Conservation (phyloP, 2,329 filamentous ascomycete genomes). For the Reticulascus tulasneorum region DNA sequence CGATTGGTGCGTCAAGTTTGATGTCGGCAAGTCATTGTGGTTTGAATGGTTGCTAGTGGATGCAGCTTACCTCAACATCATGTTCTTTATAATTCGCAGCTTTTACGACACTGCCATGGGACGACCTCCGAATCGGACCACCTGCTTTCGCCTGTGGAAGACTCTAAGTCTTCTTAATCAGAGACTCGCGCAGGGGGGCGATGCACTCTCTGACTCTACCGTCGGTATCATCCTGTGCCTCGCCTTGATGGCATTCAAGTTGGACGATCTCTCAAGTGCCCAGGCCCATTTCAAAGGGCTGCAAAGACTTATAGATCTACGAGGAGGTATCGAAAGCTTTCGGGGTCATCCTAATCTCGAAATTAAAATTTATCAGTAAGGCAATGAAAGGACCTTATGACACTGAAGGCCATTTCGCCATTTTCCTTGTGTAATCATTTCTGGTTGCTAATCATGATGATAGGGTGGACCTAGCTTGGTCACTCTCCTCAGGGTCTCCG, state of each 20-base stretch:
- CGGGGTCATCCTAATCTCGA: slow-evolving; percentile 20
- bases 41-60: slow-evolving; percentile 25
- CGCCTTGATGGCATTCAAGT: slow-evolving; percentile 5
- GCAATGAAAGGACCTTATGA: too few species aligned
- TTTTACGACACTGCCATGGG: slow-evolving; percentile 10
- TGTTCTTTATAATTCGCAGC: slow-evolving; percentile 20
- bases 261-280: slow-evolving; percentile 2
- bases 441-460: too few species aligned
- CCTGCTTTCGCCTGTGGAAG: slow-evolving; percentile 7
- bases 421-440: too few species aligned
- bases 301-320: slow-evolving; percentile 19
- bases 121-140: neutral
- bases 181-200: slow-evolving; percentile 1
- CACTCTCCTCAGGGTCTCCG: slow-evolving; percentile 19
- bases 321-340: slow-evolving; percentile 21
- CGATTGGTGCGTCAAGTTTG: slow-evolving; percentile 22
- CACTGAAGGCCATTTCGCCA: too few species aligned
- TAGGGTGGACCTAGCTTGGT: slow-evolving; percentile 24
- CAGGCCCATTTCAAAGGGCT: slow-evolving; percentile 6
- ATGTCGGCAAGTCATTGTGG: slow-evolving; percentile 18
- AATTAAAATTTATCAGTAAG: slow-evolving; percentile 25
- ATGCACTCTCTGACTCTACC: slow-evolving; percentile 15
- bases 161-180: slow-evolving; percentile 10
- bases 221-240: slow-evolving; percentile 8
- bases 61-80: slow-evolving; percentile 18